These are phyloP conservation scores for Amanita pseudoporphyria DNA, from an alignment of 768 basidiomycete genomes.

Conservation along the genomic window DNA sequence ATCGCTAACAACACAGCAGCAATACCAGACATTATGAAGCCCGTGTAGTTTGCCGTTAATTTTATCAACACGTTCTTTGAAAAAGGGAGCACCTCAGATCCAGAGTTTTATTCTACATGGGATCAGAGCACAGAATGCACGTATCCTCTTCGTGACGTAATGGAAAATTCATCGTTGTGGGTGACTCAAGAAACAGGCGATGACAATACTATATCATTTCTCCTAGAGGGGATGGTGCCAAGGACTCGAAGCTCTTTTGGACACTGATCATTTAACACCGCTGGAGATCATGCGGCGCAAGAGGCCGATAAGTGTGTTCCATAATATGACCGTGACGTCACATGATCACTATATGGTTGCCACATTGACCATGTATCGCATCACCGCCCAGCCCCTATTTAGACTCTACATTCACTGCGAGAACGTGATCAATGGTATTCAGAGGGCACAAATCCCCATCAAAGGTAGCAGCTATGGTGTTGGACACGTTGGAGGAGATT, in stretches of 20 bases:
- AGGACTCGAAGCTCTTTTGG: background rate
- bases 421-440: no score
- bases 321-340: no score
- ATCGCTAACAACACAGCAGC: background rate
- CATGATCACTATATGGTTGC: no score
- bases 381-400: no score
- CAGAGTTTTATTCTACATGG: background rate
- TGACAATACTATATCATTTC: background rate
- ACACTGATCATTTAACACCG: background rate
- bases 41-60: background rate
- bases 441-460: no score
- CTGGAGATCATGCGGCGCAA: slow-evolving; percentile 4
- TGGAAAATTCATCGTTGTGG: background rate
- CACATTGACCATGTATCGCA: no score
- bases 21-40: background rate
- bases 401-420: no score
- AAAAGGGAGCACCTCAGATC: background rate
- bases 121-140: background rate
- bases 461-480: no score
- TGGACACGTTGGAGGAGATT: background rate
- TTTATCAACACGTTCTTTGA: background rate
- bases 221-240: background rate
- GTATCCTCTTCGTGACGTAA: background rate
- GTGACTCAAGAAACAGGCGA: background rate
- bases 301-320: no score